Base-by-base conservation (phyloP, 805 yeast species). In the Priceomyces haplophilus region DNA sequence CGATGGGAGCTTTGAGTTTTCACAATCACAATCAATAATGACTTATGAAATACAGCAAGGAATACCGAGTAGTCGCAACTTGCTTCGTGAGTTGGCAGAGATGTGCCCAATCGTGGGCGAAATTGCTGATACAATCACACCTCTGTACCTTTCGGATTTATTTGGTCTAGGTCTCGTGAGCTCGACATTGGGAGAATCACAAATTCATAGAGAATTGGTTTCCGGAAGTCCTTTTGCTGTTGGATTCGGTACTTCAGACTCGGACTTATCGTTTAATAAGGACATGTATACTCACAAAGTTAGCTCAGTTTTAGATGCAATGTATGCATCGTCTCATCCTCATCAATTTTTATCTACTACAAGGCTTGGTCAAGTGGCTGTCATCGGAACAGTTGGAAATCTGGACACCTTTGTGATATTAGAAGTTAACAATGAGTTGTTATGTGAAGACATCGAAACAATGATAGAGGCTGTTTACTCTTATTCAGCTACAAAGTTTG, bases 151-250 rank as follows among this genome's bases (percentile, higher is more conserved):
- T 37, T 59, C 75, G 1, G 82, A 77, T 51, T 56, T 74, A 43
- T 72, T 65, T 52, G 62, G 75, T 46, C 48, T 75, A 19, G 76
- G 76, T 0, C 49, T 73, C 23, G 64, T 76, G 5, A 67, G 71
- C 24, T 63, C 76, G 2, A 59, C 72, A 3, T 61, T 72, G 33
- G 49, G 68, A 23, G 80, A 76, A 54, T 72, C 76, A 21, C 80
- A 75, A 51, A 53, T 72, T 43, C 79, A 75, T 59, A 55, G 80
- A 45, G 80, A 75, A 48, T 53, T 76, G 44, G 69, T 68, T n/a
- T 72, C 78, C 6, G 80, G 80, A 1, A 55, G 66, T 17, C 71
- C 80, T 0, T 75, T 66, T 55, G 72, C 80, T 1, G 71, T 77
- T 13, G 80, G 80, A 0, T 74, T 73, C 51, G 56, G 57, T 24